Conservation (phyloP, 345 rosid species). For the Arabidopsis suecica region DNA sequence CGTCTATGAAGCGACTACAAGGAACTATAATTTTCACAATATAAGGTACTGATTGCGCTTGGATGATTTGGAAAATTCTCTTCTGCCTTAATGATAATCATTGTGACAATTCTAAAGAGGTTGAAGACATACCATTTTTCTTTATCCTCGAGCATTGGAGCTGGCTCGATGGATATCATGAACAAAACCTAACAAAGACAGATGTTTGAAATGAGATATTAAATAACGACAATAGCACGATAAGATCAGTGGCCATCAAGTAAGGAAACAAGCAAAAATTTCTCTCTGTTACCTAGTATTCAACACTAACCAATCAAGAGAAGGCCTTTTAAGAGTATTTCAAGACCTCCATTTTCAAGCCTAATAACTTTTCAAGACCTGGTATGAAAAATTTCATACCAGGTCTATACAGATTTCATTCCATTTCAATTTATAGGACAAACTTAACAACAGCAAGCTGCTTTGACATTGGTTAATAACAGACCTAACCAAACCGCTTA, state of each 20-base stretch:
- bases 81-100: constrained; percentile 16
- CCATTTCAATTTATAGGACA: neutral
- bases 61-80: neutral
- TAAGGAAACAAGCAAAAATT: constrained; percentile 11
- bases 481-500: constrained; percentile 10
- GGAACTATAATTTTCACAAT: constrained; percentile 7
- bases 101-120: constrained; percentile 30
- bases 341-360: constrained; percentile 29
- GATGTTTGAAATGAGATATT: constrained; percentile 40
- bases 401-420: constrained; percentile 16
- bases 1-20: neutral
- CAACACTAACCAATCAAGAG: constrained; percentile 15
- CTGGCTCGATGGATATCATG: constrained; percentile 97
- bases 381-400: neutral
- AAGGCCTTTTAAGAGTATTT: constrained; percentile 11
- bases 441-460: constrained; percentile 29
- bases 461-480: constrained; percentile 21
- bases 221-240: constrained; percentile 21
- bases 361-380: too few species aligned
- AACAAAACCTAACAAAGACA: constrained; percentile 75
- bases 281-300: constrained; percentile 16
- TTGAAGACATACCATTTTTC: constrained; percentile 84
- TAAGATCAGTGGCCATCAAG: constrained; percentile 10
- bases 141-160: constrained; percentile 99
- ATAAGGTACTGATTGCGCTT: constrained; percentile 18